These are phyloP conservation scores for Podospora sp. DNA, from an alignment of 495 filamentous ascomycete species.

Conservation along the genomic window DNA sequence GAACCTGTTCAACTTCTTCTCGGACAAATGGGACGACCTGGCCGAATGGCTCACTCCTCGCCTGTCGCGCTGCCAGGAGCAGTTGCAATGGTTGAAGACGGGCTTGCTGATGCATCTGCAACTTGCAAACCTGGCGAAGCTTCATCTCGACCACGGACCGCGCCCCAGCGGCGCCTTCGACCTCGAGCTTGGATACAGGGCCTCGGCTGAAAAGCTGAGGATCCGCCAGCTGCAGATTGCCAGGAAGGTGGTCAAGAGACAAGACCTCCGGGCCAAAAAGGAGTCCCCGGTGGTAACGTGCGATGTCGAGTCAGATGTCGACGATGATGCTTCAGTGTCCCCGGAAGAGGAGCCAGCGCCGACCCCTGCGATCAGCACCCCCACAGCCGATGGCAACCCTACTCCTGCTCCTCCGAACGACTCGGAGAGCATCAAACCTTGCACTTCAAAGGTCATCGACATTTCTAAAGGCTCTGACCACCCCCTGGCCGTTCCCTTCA, in stretches of 20 bases:
- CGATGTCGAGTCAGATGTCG: neutral
- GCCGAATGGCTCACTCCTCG: neutral
- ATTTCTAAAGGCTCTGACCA: too few relatives aligned
- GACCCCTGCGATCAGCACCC: too few relatives aligned
- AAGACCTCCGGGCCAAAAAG: neutral
- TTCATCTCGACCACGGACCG: conserved; percentile 4
- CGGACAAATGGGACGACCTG: neutral
- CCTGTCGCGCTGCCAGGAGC: neutral
- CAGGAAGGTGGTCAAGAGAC: neutral
- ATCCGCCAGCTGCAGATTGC: conserved; percentile 4
- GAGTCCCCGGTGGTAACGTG: too few relatives aligned
- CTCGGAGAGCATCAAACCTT: too few relatives aligned
- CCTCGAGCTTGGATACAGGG: neutral
- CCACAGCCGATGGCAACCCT: too few relatives aligned
- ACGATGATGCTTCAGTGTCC: neutral
- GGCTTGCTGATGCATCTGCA: conserved; percentile 1
- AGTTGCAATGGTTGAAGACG: conserved; percentile 1
- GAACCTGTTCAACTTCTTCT: neutral
- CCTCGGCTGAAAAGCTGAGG: neutral
- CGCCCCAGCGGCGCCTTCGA: conserved; percentile 4
- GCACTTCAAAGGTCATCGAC: too few relatives aligned
- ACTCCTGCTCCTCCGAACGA: too few relatives aligned
- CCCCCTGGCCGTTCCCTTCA: too few relatives aligned
- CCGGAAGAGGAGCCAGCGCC: too few relatives aligned
- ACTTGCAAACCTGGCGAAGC: conserved; percentile 1